Evolutionary conservation across 1,139 yeast species (phyloP), one percentile per base, ranked within the genome.

Genomic region (Keqinozyma sinolaborantium): DNA sequence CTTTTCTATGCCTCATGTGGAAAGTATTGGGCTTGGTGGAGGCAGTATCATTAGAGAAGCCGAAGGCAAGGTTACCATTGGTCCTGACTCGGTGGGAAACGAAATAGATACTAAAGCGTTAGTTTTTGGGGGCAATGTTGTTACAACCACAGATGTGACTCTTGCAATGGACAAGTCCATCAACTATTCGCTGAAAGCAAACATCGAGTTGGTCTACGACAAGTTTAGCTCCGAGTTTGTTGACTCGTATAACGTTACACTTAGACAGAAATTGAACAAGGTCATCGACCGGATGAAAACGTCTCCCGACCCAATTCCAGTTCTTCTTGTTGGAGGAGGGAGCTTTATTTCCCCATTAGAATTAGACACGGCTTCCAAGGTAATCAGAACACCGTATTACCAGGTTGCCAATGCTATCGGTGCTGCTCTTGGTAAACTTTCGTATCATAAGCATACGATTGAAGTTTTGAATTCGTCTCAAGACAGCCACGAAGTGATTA

Each of bases 351-450:
- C 64, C 2, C 71, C 71, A 8, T 30, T 40, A 10, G 40, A 43
- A 12, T 42, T 66, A 14, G 50, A 48, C 14, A 72, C 71, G n/a
- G 70, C 69, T 4, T 56, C 64, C 5, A 48, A 54, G 27, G 69
- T 66, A 3, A 38, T 58, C 16, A 26, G 36, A 21, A 71, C 72
- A 1, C 58, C 60, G 20, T 64, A 38, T 38, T 62, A 44, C 38
- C 60, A 58, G 27, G 66, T 65, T 15, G 72, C 70, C 5, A 66
- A 66, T 47, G 73, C 73, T 8, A 64, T 66, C 29, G 73, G 73
- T 30, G 72, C 73, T n/a, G 72, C 72, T 5, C 47, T 66, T 38
- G 69, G 69, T 4, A 64, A 63, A 34, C 47, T 66, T 12, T 57
- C 68, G 18, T 53, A 57, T 1, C 40, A 41, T 9, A 29, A 50